Percentiles rank a stretch among this genome's conserved stretches.
Evolutionary conservation across 2,329 filamentous ascomycete genomes (phyloP).

Genomic region (Aspergillus neoniger): DNA sequence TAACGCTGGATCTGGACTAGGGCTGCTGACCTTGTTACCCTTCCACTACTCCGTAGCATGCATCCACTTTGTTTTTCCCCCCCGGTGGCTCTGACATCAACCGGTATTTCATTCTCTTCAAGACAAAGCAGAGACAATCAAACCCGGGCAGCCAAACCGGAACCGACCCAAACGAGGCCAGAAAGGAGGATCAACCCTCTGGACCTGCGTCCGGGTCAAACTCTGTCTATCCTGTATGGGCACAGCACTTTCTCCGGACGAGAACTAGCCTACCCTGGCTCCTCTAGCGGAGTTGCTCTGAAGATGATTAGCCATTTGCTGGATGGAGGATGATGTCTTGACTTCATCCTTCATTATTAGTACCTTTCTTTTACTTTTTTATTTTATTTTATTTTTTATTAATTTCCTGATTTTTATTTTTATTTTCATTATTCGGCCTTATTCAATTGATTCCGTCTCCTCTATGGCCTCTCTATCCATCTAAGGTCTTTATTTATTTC

Average conservation of each 20-base stretch:
- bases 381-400: constrained; percentile 17
- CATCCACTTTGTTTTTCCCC: constrained; percentile 34
- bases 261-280: constrained; percentile 33
- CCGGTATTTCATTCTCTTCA: constrained; percentile 32
- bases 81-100: constrained; percentile 41
- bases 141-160: constrained; percentile 33
- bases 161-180: constrained; percentile 35
- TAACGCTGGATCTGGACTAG: constrained; percentile 18
- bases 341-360: constrained; percentile 33
- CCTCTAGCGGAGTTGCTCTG: constrained; percentile 26
- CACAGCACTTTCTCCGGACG: constrained; percentile 34
- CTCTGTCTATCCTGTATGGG: constrained; percentile 35
- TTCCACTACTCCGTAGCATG: constrained; percentile 26
- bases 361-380: constrained; percentile 14
- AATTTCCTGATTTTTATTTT: constrained; percentile 16
- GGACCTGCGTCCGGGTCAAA: constrained; percentile 44
- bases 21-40: constrained; percentile 25
- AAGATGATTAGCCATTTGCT: constrained; percentile 28
- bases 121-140: constrained; percentile 29
- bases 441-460: constrained; percentile 14
- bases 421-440: constrained; percentile 19
- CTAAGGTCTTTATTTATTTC: constrained; percentile 28
- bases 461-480: constrained; percentile 12
- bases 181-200: constrained; percentile 43
- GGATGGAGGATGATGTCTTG: constrained; percentile 39